A percentile compares a stretch with the other conserved stretches of the same genome.
These are phyloP conservation scores for Skeletonema tropicum DNA, from an alignment of 108 stramenopile species.

Conservation along the genomic window DNA sequence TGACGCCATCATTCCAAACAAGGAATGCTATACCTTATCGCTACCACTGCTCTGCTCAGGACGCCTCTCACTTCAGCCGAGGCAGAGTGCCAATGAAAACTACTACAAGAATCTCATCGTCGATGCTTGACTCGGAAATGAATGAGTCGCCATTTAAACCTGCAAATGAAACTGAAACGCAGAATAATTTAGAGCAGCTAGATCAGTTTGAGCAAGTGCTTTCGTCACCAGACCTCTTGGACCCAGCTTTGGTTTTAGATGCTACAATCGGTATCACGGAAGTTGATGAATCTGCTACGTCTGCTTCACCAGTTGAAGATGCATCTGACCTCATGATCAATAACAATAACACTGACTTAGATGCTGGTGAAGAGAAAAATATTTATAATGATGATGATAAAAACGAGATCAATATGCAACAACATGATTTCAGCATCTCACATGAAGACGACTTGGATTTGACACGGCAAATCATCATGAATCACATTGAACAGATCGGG, in stretches of 20 bases:
- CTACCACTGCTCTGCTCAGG: neutral
- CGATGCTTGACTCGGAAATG: neutral
- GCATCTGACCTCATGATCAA: neutral
- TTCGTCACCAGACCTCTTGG: slow-evolving; percentile 6
- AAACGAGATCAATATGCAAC: neutral
- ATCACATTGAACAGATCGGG: slow-evolving; percentile 12
- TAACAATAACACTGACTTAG: no score
- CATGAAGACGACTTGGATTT: slow-evolving; percentile 18
- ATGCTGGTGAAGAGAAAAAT: no score
- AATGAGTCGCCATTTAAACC: neutral
- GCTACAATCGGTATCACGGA: neutral
- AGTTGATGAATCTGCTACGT: neutral
- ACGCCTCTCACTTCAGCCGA: neutral
- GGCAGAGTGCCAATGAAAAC: neutral
- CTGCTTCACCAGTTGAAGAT: neutral
- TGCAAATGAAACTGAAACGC: neutral
- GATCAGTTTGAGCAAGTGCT: neutral
- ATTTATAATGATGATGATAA: neutral
- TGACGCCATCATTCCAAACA: neutral
- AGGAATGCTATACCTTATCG: neutral
- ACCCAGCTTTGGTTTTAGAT: neutral
- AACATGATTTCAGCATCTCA: neutral
- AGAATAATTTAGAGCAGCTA: no score
- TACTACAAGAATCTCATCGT: neutral
- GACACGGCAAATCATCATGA: slow-evolving; percentile 7